These are phyloP conservation scores for Exophiala spinifera DNA, from an alignment of 2,329 filamentous ascomycete genomes.

Conservation along the genomic window DNA sequence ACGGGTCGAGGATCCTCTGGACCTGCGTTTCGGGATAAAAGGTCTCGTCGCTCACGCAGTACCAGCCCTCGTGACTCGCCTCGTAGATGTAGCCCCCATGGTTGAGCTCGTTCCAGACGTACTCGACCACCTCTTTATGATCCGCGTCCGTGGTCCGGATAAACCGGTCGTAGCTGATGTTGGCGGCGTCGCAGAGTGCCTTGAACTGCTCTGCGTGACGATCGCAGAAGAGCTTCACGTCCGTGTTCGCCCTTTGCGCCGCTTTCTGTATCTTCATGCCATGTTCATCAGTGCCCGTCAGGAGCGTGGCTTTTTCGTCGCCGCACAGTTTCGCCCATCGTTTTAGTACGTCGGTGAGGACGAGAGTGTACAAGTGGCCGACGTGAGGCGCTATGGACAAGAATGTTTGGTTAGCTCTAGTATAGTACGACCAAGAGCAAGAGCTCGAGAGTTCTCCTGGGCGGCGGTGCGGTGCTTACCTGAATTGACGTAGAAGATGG, in stretches of 20 bases:
- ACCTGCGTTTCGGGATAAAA: constrained; percentile 82
- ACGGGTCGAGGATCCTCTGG: constrained; percentile 69
- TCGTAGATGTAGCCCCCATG: constrained; percentile 77
- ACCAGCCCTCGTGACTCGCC: constrained; percentile 89
- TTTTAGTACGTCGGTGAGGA: constrained; percentile 87
- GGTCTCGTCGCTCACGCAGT: constrained; percentile 92
- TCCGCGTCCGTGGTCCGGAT: constrained; percentile 84
- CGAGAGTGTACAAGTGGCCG: constrained; percentile 90
- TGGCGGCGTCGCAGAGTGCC: constrained; percentile 65
- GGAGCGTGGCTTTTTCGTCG: constrained; percentile 63
- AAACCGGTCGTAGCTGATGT: constrained; percentile 78
- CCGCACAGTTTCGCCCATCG: constrained; percentile 81
- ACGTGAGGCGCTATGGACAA: constrained; percentile 72
- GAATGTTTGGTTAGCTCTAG: too few relatives aligned
- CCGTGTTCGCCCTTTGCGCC: constrained; percentile 65
- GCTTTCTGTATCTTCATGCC: constrained; percentile 96
- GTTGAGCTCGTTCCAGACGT: constrained; percentile 81
- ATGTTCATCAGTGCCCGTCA: constrained; percentile 95
- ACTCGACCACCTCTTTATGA: constrained; percentile 79
- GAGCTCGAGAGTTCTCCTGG: too few relatives aligned
- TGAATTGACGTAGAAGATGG: constrained; percentile 99
- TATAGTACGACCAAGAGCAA: too few relatives aligned
- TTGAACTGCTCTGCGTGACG: constrained; percentile 62
- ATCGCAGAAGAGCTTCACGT: constrained; percentile 85
- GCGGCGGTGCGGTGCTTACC: constrained; percentile 50